Evolutionary conservation across 306 rosid genomes (phyloP), one percentile per base, ranked within the genome.

Genomic region (Vachellia pachyceras): DNA sequence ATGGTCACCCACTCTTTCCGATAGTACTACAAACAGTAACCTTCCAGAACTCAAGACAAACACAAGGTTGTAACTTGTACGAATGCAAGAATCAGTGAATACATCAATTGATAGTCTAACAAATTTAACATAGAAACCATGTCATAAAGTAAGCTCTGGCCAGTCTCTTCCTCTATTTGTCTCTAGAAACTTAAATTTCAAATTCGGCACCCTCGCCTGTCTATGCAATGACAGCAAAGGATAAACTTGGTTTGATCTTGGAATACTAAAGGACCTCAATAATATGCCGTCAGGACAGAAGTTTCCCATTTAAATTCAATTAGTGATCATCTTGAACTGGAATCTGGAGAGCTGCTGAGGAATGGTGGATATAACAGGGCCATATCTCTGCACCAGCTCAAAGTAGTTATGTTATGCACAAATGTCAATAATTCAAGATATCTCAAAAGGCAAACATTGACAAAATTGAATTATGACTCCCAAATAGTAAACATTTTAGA

Each of bases 321-420:
- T 87, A 55, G 97, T 85, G 87, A 95, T 95, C 99, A 96, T 96
- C 86, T 93, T 93, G 88, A 96, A 96, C 88, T 96, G 97, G 85
- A 96, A 96, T 90, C 99, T 88, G 73, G 99, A 96, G 50, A 96
- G 95, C 87, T 94, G 99, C 83, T 94, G 98, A 12, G 99, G 99
- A 77, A 96, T 96, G 80, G 97, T 94, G 78, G 98, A 96, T 83
- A 96, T 96, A 77, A 96, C 98, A 11, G 97, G 97, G 23, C 99
- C 99, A 55, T 96, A 96, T 88, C 99, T 89, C 99, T 96, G 97
- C 78, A 84, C 73, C 47, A 79, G 20, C 17, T 9, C 22, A 70
- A 44, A 22, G 36, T 61, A 54, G 72, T 23, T 75, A 76, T 44
- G 75, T n/a, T 75, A 79, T 49, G 46, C 67, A 73, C 40, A 72